phyloP scores from a whole-genome alignment of 2,329 filamentous ascomycete genomes.

The Tolypocladium inflatum region DNA sequence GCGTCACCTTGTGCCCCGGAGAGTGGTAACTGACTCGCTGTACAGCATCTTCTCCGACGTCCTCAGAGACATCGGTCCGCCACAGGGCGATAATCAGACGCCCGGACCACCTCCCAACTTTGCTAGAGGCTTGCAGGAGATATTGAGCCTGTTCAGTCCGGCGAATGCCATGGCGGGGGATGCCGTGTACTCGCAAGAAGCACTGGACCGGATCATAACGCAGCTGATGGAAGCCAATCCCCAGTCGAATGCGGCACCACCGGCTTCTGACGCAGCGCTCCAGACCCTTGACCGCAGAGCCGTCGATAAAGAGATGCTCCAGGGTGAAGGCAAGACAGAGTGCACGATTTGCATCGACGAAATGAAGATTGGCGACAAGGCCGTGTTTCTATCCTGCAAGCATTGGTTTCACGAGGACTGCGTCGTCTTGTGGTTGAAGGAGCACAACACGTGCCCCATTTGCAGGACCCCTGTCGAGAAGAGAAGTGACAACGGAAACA shows the following conservation, averaged over 20 bases:
- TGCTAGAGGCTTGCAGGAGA: conserved; percentile 34
- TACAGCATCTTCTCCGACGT: conserved; percentile 37
- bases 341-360: conserved; percentile 95
- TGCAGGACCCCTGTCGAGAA: conserved; percentile 54
- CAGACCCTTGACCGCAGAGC: conserved; percentile 61
- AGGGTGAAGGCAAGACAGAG: conserved; percentile 58
- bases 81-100: conserved; percentile 13
- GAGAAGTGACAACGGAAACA: conserved; percentile 11
- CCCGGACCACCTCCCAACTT: conserved; percentile 13
- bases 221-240: conserved; percentile 79
- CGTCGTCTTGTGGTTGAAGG: conserved; percentile 71
- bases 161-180: conserved; percentile 56
- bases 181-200: conserved; percentile 84
- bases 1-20: no score
- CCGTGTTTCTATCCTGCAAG: conserved; percentile 71
- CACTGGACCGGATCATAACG: conserved; percentile 78
- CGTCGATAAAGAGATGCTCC: conserved; percentile 61
- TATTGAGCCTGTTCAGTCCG: conserved; percentile 45
- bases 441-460: conserved; percentile 89
- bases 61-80: conserved; percentile 28
- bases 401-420: conserved; percentile 92
- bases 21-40: conserved; percentile 1
- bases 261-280: conserved; percentile 69
- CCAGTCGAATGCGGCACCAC: conserved; percentile 68
- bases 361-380: conserved; percentile 62